phyloP scores from a whole-genome alignment of 2,329 filamentous ascomycete genomes.

The Pseudogymnoascus sp. region DNA sequence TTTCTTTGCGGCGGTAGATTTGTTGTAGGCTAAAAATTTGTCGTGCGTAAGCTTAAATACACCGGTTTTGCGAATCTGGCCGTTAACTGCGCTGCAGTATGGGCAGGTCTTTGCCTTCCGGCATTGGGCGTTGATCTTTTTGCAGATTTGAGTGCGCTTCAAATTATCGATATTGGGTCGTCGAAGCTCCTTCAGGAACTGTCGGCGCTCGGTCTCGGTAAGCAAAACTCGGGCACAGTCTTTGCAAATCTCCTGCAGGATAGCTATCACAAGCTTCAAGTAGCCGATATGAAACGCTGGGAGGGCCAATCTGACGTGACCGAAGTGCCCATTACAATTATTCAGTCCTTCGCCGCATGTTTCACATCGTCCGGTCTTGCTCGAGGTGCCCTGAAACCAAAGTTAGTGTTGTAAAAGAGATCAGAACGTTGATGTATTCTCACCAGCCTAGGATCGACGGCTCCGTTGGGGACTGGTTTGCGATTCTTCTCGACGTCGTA shows the following conservation, averaged over 20 bases:
- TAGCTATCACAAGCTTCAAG: conserved; percentile 83
- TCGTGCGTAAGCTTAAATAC: conserved; percentile 93
- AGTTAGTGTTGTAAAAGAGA: conserved; percentile 12
- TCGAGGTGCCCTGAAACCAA: conserved; percentile 61
- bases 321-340: conserved; percentile 91
- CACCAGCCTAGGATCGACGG: conserved; percentile 74
- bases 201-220: conserved; percentile 67
- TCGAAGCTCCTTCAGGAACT: conserved; percentile 72
- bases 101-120: conserved; percentile 78
- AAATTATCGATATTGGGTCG: conserved; percentile 80
- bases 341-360: conserved; percentile 78
- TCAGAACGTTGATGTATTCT: conserved; percentile 14
- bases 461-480: conserved; percentile 69
- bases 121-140: conserved; percentile 82
- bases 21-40: conserved; percentile 81
- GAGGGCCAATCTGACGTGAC: conserved; percentile 80
- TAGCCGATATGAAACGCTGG: conserved; percentile 96
- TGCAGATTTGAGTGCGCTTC: conserved; percentile 72
- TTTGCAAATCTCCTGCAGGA: conserved; percentile 94
- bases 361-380: conserved; percentile 67
- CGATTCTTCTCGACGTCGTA: conserved; percentile 82
- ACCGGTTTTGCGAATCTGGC: conserved; percentile 82
- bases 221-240: conserved; percentile 80
- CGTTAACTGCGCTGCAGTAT: conserved; percentile 74
- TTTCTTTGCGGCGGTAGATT: conserved; percentile 81